Percentiles rank a stretch among this genome's conserved stretches.
These are phyloP conservation scores for Kitagawia praeruptora DNA, from an alignment of 129 eudicot genomes.

Conservation along the genomic window DNA sequence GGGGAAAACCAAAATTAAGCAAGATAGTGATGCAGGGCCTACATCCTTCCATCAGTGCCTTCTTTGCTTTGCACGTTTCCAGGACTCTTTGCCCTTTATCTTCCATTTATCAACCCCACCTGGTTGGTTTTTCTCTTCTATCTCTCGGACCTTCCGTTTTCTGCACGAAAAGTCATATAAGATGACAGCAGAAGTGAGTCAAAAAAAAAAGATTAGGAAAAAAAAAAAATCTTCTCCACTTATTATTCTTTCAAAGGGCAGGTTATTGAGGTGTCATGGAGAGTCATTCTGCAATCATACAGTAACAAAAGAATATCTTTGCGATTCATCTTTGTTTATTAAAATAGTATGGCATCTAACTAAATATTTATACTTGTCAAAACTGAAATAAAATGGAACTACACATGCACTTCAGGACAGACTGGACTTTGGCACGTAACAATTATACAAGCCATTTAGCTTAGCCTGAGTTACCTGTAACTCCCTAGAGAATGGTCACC, in stretches of 20 bases:
- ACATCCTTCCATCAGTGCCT: constrained; percentile 21
- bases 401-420: neutral
- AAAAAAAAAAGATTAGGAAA: neutral
- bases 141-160: constrained; percentile 87
- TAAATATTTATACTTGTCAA: neutral
- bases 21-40: neutral
- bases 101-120: constrained; percentile 81
- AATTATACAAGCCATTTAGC: neutral
- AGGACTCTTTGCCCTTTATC: constrained; percentile 42
- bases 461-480: constrained; percentile 37
- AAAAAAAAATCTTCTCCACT: neutral
- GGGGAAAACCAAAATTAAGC: neutral
- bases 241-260: neutral
- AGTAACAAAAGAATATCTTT: neutral
- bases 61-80: constrained; percentile 62
- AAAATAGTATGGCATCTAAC: neutral
- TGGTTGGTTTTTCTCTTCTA: constrained; percentile 55
- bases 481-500: constrained; percentile 43
- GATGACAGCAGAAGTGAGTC: neutral
- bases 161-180: constrained; percentile 27
- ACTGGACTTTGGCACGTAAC: neutral
- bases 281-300: neutral
- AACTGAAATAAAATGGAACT: neutral
- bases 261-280: neutral
- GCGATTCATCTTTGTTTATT: neutral